Evolutionary conservation across 305 asterid genomes (phyloP).

Genomic region (Solanum hybrid): DNA sequence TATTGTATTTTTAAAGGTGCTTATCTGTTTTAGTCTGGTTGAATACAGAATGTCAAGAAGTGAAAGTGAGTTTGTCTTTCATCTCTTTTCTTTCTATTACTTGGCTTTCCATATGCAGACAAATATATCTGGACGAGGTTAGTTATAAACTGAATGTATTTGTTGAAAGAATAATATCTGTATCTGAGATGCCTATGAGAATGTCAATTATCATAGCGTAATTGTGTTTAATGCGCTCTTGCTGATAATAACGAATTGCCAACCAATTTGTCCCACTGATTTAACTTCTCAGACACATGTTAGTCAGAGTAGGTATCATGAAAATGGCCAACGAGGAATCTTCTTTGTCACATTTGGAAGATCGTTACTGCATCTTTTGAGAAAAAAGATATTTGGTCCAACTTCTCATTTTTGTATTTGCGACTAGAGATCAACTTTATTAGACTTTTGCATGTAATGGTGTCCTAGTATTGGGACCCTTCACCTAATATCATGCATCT

Average conservation of each 20-base stretch:
- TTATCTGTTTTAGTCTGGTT: neutral
- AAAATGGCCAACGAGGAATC: conserved; percentile 46
- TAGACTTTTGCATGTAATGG: conserved; percentile 31
- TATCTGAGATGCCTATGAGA: neutral
- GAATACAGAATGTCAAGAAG: neutral
- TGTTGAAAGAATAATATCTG: neutral
- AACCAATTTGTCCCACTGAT: conserved; percentile 30
- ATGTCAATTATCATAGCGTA: neutral
- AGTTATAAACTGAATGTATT: neutral
- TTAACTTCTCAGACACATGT: conserved; percentile 12
- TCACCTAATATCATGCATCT: conserved; percentile 18
- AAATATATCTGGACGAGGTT: neutral
- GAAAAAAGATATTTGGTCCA: conserved; percentile 17
- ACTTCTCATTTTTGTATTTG: conserved; percentile 21
- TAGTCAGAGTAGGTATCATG: conserved; percentile 18
- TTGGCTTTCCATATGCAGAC: neutral
- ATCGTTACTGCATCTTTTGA: conserved; percentile 24
- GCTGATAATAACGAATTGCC: conserved; percentile 23
- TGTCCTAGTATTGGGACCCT: conserved; percentile 38
- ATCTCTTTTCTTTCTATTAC: neutral
- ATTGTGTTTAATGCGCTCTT: conserved; percentile 18
- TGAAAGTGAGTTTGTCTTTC: neutral
- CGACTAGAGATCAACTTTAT: conserved; percentile 21
- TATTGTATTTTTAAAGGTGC: neutral
- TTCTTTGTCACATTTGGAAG: conserved; percentile 25